These are phyloP conservation scores for Fusarium sp. DNA, from an alignment of 2,329 filamentous ascomycete genomes.

Conservation along the genomic window DNA sequence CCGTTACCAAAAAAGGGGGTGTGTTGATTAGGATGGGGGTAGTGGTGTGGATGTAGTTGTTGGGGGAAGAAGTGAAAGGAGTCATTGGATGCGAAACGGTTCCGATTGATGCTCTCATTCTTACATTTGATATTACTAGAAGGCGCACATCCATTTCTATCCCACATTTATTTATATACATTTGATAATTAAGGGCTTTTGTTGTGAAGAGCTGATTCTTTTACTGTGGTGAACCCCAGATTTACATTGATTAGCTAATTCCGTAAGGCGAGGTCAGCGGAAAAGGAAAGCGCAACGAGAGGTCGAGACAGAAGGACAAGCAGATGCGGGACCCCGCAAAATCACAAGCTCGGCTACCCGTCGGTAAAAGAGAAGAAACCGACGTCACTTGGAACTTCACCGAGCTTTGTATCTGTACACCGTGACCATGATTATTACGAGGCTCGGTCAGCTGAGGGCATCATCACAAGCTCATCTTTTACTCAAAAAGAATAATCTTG, in stretches of 20 bases:
- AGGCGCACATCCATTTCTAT: not conserved
- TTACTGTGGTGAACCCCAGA: not conserved
- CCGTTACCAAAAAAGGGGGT: constrained; percentile 11
- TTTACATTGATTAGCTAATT: constrained; percentile 18
- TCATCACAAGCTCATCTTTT: not conserved
- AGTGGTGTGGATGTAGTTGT: not conserved
- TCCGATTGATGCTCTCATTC: not conserved
- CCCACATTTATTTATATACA: not conserved
- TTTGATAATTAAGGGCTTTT: not conserved
- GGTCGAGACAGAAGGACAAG: not conserved
- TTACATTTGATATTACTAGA: not conserved
- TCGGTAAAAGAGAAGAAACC: constrained; percentile 55
- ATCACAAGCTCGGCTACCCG: constrained; percentile 68
- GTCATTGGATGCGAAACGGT: constrained; percentile 12
- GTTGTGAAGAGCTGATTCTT: not conserved
- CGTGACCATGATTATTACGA: not conserved
- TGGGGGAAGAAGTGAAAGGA: constrained; percentile 11
- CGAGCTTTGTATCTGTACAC: constrained; percentile 3
- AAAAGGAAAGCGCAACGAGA: not conserved
- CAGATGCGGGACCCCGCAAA: constrained; percentile 58
- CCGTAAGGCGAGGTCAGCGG: constrained; percentile 11
- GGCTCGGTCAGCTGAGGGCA: not conserved
- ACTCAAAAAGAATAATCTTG: not conserved
- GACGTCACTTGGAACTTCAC: constrained; percentile 41
- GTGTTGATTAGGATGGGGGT: not conserved